These are phyloP conservation scores for Bipolaris sorokiniana DNA, from an alignment of 2,329 filamentous ascomycete genomes.

Conservation along the genomic window DNA sequence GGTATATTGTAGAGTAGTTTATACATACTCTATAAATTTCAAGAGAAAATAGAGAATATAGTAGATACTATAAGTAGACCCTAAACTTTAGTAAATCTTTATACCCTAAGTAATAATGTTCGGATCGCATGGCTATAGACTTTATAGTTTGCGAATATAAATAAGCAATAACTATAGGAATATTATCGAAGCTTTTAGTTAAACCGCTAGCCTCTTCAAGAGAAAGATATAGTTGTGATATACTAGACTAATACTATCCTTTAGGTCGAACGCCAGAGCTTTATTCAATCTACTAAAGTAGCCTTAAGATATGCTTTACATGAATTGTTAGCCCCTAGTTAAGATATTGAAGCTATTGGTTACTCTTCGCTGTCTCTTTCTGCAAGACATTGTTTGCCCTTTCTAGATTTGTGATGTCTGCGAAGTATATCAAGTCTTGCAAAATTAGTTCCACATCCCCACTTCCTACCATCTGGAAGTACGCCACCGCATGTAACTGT, in stretches of 20 bases:
- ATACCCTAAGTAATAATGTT: no score
- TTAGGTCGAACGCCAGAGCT: not conserved
- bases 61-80: no score
- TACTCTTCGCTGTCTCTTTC: conserved; percentile 4
- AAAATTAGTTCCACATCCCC: conserved; percentile 24
- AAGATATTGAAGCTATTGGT: not conserved
- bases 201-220: not conserved
- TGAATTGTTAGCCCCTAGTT: not conserved
- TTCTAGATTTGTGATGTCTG: conserved; percentile 17
- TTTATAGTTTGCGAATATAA: no score
- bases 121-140: no score
- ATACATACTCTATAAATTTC: no score
- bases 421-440: conserved; percentile 15
- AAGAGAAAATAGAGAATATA: no score
- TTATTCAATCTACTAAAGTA: not conserved
- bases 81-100: no score
- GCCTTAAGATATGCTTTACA: not conserved
- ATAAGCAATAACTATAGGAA: no score
- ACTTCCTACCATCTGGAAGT: conserved; percentile 12
- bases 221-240: not conserved
- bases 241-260: not conserved
- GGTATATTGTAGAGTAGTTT: no score
- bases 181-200: no score
- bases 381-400: conserved; percentile 12
- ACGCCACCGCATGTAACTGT: conserved; percentile 11